These are phyloP conservation scores for Mycosphaerella arachidis DNA, from an alignment of 2,329 filamentous ascomycete genomes.

Conservation along the genomic window DNA sequence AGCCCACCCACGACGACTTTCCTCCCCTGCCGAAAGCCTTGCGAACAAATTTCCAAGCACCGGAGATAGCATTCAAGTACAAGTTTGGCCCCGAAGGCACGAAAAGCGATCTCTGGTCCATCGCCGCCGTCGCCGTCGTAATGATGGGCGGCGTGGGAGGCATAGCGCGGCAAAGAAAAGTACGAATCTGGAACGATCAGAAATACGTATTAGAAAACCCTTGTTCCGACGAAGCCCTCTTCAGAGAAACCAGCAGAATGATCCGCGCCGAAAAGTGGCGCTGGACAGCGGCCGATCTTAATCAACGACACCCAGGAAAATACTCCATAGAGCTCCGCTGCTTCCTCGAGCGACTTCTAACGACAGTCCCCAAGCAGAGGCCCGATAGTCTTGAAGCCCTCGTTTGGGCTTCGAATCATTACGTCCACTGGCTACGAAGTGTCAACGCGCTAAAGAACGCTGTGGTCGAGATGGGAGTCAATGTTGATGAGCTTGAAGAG, in stretches of 20 bases:
- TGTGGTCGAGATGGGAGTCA: background rate
- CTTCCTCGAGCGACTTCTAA: background rate
- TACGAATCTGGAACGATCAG: background rate
- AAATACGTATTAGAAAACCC: background rate
- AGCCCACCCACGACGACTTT: background rate
- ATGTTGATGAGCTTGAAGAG: background rate
- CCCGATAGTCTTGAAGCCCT: background rate
- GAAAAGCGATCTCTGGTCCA: constrained; percentile 13
- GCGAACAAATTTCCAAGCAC: constrained; percentile 1
- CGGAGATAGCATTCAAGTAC: background rate
- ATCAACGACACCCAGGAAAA: background rate
- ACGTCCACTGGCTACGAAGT: background rate
- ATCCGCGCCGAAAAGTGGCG: background rate
- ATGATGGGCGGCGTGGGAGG: constrained; percentile 13
- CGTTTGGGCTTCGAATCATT: background rate
- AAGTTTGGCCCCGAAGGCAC: background rate
- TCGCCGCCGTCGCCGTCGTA: constrained; percentile 12
- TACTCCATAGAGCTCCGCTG: background rate
- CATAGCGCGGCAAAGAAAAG: background rate
- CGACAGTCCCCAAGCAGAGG: background rate
- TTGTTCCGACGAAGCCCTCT: background rate
- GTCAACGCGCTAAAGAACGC: background rate
- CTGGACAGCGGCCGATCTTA: background rate
- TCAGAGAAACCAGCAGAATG: background rate
- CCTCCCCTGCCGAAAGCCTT: background rate